These are phyloP conservation scores for Penicillium sp. DNA, from an alignment of 2,329 filamentous ascomycete species.

Conservation along the genomic window DNA sequence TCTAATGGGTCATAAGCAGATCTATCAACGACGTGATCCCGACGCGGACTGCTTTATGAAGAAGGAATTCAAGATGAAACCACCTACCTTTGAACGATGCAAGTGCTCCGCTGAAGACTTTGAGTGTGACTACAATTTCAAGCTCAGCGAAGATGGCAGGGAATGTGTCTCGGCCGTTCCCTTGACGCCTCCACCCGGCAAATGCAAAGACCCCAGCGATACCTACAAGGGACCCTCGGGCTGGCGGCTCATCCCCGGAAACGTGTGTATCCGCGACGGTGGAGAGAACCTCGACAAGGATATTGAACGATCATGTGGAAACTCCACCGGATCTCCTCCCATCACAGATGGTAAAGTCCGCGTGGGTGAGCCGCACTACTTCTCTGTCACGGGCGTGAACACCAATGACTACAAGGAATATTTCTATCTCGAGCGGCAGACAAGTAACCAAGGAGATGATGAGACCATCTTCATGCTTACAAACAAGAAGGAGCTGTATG, in stretches of 20 bases:
- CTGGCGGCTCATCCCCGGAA: constrained; percentile 84
- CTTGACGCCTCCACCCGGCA: constrained; percentile 63
- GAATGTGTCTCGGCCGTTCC: constrained; percentile 64
- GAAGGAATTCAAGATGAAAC: constrained; percentile 74
- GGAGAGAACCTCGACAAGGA: constrained; percentile 64
- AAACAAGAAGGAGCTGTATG: constrained; percentile 58
- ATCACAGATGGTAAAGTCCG: constrained; percentile 60
- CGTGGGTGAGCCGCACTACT: constrained; percentile 53
- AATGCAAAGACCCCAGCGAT: constrained; percentile 66
- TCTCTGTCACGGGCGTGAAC: constrained; percentile 49
- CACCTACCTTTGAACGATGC: constrained; percentile 67
- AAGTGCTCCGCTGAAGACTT: constrained; percentile 81
- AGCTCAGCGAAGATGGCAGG: constrained; percentile 59
- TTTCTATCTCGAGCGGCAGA: constrained; percentile 75
- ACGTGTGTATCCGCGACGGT: constrained; percentile 61
- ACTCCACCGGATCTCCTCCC: constrained; percentile 48
- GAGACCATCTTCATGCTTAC: constrained; percentile 68
- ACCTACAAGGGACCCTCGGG: constrained; percentile 83
- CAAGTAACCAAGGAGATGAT: constrained; percentile 59
- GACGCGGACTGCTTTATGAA: constrained; percentile 85
- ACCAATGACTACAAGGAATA: constrained; percentile 44
- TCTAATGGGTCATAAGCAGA: constrained; percentile 94
- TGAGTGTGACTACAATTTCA: constrained; percentile 94
- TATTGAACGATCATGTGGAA: constrained; percentile 72
- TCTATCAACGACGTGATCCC: constrained; percentile 77